A percentile compares a stretch with the other conserved stretches of the same genome.
These are phyloP conservation scores for Oenanthe sinensis DNA, from an alignment of 129 eudicot genomes.

Conservation along the genomic window DNA sequence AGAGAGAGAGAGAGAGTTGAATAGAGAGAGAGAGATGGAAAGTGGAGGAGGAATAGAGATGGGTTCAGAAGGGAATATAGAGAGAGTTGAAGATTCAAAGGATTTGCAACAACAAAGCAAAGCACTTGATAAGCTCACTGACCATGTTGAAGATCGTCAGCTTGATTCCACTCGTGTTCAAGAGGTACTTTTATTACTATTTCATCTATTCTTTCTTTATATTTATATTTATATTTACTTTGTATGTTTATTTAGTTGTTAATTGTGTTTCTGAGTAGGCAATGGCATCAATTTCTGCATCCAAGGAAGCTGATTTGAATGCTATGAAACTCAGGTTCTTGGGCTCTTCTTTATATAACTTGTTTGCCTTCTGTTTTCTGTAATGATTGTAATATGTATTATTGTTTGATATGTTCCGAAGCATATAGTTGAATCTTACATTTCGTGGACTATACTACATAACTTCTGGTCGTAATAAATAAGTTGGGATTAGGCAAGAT, in stretches of 20 bases:
- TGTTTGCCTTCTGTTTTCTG: background rate
- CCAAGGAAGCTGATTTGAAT: conserved; percentile 90
- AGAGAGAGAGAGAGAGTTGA: background rate
- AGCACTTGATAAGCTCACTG: conserved; percentile 93
- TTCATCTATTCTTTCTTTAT: background rate
- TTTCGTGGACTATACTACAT: too few species aligned
- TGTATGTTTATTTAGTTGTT: background rate
- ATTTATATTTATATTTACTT: too few species aligned
- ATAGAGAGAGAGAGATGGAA: background rate
- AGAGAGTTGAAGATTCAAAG: conserved; percentile 61
- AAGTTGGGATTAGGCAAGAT: background rate
- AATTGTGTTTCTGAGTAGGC: conserved; percentile 36
- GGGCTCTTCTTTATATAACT: background rate
- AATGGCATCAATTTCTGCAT: conserved; percentile 95
- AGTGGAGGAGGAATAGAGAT: conserved; percentile 55
- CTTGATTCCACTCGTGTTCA: conserved; percentile 96
- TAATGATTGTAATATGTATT: background rate
- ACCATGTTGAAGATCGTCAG: conserved; percentile 97
- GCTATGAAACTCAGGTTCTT: conserved; percentile 82
- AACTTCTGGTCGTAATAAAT: background rate
- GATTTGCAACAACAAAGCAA: conserved; percentile 95
- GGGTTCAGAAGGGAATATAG: conserved; percentile 48
- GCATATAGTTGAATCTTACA: background rate
- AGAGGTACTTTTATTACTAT: conserved; percentile 29
- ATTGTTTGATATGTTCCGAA: too few species aligned